Conservation (phyloP, 352 stramenopile species). For the Pythium vanterpoolii region DNA sequence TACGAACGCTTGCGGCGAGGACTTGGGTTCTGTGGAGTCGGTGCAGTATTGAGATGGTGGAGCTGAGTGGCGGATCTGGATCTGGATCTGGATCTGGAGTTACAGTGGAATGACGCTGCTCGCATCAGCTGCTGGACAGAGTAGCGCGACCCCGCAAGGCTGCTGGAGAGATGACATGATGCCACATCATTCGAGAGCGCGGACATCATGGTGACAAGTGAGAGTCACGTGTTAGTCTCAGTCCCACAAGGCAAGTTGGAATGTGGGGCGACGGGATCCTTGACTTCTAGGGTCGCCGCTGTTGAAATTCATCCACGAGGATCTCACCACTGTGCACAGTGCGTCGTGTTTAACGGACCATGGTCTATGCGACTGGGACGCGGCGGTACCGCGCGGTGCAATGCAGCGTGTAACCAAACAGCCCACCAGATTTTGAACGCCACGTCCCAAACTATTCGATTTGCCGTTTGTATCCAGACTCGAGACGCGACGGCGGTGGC, state of each 20-base stretch:
- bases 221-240: background rate
- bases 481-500: background rate
- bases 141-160: background rate
- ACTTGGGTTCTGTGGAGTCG: background rate
- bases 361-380: background rate
- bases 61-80: background rate
- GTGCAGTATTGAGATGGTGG: background rate
- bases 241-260: background rate
- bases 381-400: too few relatives aligned
- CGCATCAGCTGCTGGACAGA: background rate
- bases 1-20: background rate
- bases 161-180: background rate
- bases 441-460: background rate
- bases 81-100: background rate
- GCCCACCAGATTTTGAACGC: background rate
- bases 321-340: too few relatives aligned
- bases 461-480: background rate
- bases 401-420: background rate
- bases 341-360: too few relatives aligned
- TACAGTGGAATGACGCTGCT: background rate
- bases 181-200: background rate
- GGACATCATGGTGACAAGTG: background rate
- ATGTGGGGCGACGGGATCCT: background rate
- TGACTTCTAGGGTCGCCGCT: background rate
- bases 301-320: background rate